These are phyloP conservation scores for Ophiognomonia clavigignenti-juglandacearum DNA, from an alignment of 2,329 filamentous ascomycete species.

Conservation along the genomic window DNA sequence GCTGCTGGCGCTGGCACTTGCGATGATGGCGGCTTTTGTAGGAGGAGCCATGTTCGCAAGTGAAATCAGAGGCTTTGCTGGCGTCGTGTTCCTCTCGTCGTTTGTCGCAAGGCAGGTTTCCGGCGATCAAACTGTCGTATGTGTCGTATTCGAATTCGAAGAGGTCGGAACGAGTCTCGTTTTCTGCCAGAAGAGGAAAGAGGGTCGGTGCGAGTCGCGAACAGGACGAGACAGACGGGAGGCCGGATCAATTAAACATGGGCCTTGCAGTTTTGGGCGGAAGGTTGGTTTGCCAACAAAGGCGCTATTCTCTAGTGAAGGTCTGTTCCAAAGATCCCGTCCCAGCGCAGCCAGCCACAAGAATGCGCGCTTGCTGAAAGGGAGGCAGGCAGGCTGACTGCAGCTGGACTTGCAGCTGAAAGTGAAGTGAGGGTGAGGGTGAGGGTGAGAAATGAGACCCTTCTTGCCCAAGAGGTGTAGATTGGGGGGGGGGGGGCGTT, in stretches of 20 bases:
- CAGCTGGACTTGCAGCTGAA: neutral
- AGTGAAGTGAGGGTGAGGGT: slow-evolving; percentile 1
- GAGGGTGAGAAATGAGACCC: too few relatives aligned
- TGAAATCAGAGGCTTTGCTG: neutral
- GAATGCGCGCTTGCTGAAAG: slow-evolving; percentile 1
- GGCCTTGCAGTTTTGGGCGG: neutral
- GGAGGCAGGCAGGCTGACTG: slow-evolving; percentile 7
- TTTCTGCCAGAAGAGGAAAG: neutral
- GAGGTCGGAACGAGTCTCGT: neutral
- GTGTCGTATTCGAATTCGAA: neutral
- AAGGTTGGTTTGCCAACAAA: too few relatives aligned
- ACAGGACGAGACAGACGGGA: too few relatives aligned
- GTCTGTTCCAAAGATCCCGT: too few relatives aligned
- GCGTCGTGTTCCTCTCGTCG: too few relatives aligned
- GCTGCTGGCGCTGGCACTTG: too few relatives aligned
- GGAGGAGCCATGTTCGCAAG: slow-evolving; percentile 31
- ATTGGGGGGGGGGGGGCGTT: neutral
- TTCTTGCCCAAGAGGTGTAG: neutral
- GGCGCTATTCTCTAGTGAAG: too few relatives aligned
- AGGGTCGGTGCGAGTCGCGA: too few relatives aligned
- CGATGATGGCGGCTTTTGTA: too few relatives aligned
- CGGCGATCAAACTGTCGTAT: neutral
- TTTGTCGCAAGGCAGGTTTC: neutral
- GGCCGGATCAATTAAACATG: too few relatives aligned
- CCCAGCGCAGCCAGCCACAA: slow-evolving; percentile 3